Base-by-base conservation (phyloP, 192 early-diverging fungal species). In the Entomortierella beljakovae region DNA sequence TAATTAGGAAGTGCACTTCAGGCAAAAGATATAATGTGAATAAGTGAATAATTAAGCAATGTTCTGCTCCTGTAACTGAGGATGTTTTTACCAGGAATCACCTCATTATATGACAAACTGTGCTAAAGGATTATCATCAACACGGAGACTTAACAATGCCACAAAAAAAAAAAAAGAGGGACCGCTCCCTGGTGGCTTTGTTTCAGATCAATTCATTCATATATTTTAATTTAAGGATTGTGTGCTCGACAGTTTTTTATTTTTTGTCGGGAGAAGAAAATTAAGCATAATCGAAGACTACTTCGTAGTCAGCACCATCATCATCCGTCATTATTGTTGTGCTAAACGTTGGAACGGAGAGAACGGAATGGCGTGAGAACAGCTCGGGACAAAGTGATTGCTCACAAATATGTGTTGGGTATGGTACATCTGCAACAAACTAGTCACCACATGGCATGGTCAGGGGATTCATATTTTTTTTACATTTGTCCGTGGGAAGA, bases 201-300 rank as follows among this genome's bases (percentile, higher is more conserved):
- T 31, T 53, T 26, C 23, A 25, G n/a, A 53, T 29, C 64, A 43
- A 74, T 74, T 60, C 49, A 74, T 59, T 73, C 48, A 48, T 73
- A 73, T 73, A 65, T 74, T 60, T 66, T 74, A 61, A 20, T 59
- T 53, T 74, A 33, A 25, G 46, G 15, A 77, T 82, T 55, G 69
- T 67, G 75, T 68, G 68, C 43, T 46, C 20, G 15, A 46, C 15
- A n/a, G n/a, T 46, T 20, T 46, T 46, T 68, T 68, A 23, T 49
- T 22, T 51, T 13, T 4, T 54, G 59, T 32, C 26, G 31, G 54
- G 29, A 34, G 11, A n/a, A 11, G 43, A 20, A 53, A 26, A 31
- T 29, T 18, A 9, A 29, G 28, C 23, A 53, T 10, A 8, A 26
- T 26, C 2, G 28, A 53, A 6, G 8, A 6, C 51, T 9, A 29